These are phyloP conservation scores for Panellus pusillus DNA, from an alignment of 768 basidiomycete genomes.

Conservation along the genomic window DNA sequence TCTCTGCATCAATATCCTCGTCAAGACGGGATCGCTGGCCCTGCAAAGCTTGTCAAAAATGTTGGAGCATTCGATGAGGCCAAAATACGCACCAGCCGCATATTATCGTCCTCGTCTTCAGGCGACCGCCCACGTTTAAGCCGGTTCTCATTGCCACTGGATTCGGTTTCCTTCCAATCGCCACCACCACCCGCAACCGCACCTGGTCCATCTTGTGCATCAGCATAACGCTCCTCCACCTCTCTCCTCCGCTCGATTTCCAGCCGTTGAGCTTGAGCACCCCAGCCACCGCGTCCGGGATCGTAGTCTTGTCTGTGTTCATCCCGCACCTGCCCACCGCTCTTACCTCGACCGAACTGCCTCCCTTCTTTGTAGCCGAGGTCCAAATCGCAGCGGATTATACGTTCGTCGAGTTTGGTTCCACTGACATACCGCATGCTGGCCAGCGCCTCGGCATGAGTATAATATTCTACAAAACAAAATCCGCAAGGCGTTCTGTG, in stretches of 20 bases:
- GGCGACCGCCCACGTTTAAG: slow-evolving; percentile 77
- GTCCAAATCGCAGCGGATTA: slow-evolving; percentile 97
- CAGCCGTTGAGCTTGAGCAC: slow-evolving; percentile 75
- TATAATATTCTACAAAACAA: slow-evolving; percentile 96
- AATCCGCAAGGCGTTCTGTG: slow-evolving; percentile 88
- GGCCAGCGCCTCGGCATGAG: slow-evolving; percentile 89
- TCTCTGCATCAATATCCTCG: slow-evolving; percentile 64
- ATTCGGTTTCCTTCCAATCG: slow-evolving; percentile 77
- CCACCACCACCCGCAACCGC: slow-evolving; percentile 83
- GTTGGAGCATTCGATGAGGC: slow-evolving; percentile 4
- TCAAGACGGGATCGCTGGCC: slow-evolving; percentile 62
- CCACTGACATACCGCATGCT: slow-evolving; percentile 93
- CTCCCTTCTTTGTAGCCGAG: slow-evolving; percentile 94
- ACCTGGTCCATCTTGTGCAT: slow-evolving; percentile 75
- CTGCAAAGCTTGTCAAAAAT: slow-evolving; percentile 30
- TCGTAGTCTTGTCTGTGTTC: slow-evolving; percentile 98
- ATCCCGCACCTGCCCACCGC: slow-evolving; percentile 95
- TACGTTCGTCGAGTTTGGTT: slow-evolving; percentile 98
- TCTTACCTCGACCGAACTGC: slow-evolving; percentile 96
- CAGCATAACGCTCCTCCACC: slow-evolving; percentile 84
- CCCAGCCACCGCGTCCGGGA: slow-evolving; percentile 94
- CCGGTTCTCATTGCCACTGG: slow-evolving; percentile 34
- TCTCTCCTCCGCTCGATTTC: slow-evolving; percentile 78
- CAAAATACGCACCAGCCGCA: slow-evolving; percentile 49
- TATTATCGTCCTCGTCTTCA: slow-evolving; percentile 68